Percentiles rank a stretch among this genome's conserved stretches.
These are phyloP conservation scores for Syncephalis fuscata DNA, from an alignment of 371 early-diverging fungal species.

Conservation along the genomic window DNA sequence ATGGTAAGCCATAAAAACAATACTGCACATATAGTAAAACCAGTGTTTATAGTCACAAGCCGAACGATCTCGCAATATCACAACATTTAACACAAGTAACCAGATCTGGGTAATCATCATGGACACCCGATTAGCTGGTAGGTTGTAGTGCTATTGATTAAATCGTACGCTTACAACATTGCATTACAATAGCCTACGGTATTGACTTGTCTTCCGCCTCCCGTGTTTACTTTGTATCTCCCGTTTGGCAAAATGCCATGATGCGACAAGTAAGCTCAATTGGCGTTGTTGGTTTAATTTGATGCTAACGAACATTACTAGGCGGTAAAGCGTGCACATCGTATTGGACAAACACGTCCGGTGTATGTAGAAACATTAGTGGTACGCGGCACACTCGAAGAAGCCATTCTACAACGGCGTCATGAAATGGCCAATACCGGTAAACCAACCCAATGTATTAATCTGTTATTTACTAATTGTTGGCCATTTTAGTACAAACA, in stretches of 20 bases:
- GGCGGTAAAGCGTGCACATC: constrained; percentile 96
- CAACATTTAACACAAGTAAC: constrained; percentile 53
- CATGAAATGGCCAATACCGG: constrained; percentile 9
- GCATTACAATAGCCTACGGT: constrained; percentile 36
- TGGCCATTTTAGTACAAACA: no score
- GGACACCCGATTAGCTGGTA: constrained; percentile 25
- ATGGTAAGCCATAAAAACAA: no score
- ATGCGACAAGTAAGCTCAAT: constrained; percentile 21
- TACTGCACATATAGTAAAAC: no score
- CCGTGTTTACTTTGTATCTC: constrained; percentile 50
- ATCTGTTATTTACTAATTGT: background rate
- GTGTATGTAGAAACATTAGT: constrained; percentile 83
- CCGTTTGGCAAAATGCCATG: constrained; percentile 44
- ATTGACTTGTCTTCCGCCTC: constrained; percentile 55
- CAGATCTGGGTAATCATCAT: constrained; percentile 46
- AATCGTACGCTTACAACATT: no score
- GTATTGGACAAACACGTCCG: constrained; percentile 98
- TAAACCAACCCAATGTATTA: background rate
- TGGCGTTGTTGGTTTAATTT: no score
- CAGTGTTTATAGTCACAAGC: constrained; percentile 6
- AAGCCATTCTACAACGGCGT: constrained; percentile 27
- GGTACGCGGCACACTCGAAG: constrained; percentile 49
- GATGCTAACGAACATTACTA: constrained; percentile 20
- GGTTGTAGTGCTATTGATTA: no score
- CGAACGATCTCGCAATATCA: constrained; percentile 38